phyloP scores from a whole-genome alignment of 176 grass and related monocot genomes.

The Elaeis guineensis region DNA sequence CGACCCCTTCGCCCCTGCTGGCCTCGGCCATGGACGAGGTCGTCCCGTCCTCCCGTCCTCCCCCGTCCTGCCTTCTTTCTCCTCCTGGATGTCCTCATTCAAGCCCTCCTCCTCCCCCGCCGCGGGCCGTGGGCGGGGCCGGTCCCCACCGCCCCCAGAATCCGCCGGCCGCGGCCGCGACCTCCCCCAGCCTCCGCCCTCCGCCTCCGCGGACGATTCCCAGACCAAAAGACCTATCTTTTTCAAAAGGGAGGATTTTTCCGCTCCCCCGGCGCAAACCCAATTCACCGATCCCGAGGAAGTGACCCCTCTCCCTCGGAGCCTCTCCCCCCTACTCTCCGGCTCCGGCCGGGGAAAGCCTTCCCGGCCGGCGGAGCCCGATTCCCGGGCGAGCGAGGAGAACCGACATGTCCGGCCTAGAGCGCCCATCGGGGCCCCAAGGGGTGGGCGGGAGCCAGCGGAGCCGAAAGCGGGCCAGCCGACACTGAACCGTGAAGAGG shows the following conservation, averaged over 20 bases:
- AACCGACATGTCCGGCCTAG: no score
- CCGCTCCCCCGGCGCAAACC: not conserved
- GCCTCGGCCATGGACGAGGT: constrained; percentile 12
- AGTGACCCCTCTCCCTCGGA: not conserved
- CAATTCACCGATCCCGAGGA: not conserved
- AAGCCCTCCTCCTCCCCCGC: not conserved
- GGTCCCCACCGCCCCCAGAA: not conserved
- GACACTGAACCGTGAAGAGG: constrained; percentile 39
- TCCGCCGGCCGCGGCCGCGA: not conserved
- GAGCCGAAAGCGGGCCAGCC: constrained; percentile 3
- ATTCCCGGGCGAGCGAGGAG: no score
- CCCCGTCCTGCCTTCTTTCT: constrained; percentile 14
- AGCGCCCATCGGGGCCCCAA: constrained; percentile 8
- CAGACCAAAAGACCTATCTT: constrained; percentile 17
- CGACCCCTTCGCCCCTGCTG: not conserved
- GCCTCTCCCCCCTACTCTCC: constrained; percentile 10
- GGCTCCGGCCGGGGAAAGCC: constrained; percentile 65
- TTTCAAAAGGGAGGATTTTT: constrained; percentile 14
- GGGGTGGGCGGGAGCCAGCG: constrained; percentile 8
- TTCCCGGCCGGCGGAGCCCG: not conserved
- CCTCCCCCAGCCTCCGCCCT: not conserved
- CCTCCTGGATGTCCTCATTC: constrained; percentile 10
- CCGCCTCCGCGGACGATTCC: not conserved
- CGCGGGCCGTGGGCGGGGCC: not conserved
- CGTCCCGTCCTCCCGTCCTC: constrained; percentile 12